A percentile compares a stretch with the other conserved stretches of the same genome.
Conservation (phyloP, 371 early-diverging fungal genomes). For the Syncephalastrum racemosum region DNA sequence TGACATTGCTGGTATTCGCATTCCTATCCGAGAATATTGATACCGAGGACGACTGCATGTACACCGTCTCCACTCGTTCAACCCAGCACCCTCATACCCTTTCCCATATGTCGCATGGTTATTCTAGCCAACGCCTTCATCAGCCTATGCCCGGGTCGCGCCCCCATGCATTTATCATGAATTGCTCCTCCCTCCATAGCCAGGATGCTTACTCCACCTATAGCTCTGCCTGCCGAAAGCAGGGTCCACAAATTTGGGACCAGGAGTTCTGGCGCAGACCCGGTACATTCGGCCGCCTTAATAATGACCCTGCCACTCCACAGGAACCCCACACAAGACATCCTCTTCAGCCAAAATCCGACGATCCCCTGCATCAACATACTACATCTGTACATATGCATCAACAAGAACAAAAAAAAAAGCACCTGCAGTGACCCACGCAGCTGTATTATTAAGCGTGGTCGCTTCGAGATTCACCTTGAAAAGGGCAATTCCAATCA, state of each 20-base stretch:
- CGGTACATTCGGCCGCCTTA: neutral
- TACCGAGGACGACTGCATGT: constrained; percentile 14
- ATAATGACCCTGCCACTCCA: neutral
- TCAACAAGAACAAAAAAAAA: neutral
- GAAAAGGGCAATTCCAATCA: no score
- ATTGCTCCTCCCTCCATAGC: constrained; percentile 13
- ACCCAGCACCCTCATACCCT: constrained; percentile 12
- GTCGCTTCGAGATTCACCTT: constrained; percentile 41
- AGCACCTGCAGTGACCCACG: no score
- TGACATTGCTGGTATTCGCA: constrained; percentile 46
- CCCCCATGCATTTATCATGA: constrained; percentile 8
- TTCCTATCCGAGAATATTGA: constrained; percentile 39
- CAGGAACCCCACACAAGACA: neutral
- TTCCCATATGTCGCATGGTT: constrained; percentile 5
- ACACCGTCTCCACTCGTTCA: constrained; percentile 7
- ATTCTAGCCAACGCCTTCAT: constrained; percentile 4
- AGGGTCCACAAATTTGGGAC: constrained; percentile 35
- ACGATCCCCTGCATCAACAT: neutral
- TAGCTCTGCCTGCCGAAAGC: neutral
- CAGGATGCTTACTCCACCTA: constrained; percentile 10
- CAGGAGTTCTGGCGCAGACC: constrained; percentile 35
- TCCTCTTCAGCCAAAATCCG: neutral
- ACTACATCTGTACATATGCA: neutral
- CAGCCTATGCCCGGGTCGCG: constrained; percentile 5
- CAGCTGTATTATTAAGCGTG: constrained; percentile 24